A percentile compares a stretch with the other conserved stretches of the same genome.
These are phyloP conservation scores for Lanmaoa pseudosensibilis DNA, from an alignment of 768 basidiomycete species.

Conservation along the genomic window DNA sequence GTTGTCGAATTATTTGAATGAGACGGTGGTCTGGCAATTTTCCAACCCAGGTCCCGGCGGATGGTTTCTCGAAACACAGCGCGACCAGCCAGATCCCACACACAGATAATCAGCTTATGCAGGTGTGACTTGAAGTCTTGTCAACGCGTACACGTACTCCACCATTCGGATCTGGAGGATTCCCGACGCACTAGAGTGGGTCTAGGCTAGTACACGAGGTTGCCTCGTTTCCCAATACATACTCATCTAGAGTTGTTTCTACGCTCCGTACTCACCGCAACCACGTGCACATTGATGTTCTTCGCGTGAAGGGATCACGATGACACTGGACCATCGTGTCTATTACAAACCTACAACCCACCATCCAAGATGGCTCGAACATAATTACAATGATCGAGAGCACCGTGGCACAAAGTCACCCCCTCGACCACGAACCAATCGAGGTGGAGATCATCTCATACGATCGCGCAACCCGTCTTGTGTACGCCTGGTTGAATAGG, in stretches of 20 bases:
- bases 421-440: not conserved
- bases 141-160: no score
- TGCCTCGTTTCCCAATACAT: no score
- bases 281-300: not conserved
- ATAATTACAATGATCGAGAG: not conserved
- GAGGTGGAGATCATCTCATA: not conserved
- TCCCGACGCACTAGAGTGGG: no score
- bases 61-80: no score
- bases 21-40: not conserved
- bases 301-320: not conserved
- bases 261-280: no score
- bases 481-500: constrained; percentile 3
- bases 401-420: not conserved
- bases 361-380: not conserved
- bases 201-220: no score
- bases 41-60: no score
- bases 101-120: no score
- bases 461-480: not conserved
- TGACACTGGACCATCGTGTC: not conserved
- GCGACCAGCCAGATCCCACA: no score
- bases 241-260: no score
- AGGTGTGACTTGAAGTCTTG: no score
- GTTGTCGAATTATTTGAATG: not conserved
- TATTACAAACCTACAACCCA: not conserved
- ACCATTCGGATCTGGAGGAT: no score